Percentiles rank a stretch among this genome's conserved stretches.
Evolutionary conservation across 2,329 filamentous ascomycete genomes (phyloP).

Genomic region (Fusarium setosum): DNA sequence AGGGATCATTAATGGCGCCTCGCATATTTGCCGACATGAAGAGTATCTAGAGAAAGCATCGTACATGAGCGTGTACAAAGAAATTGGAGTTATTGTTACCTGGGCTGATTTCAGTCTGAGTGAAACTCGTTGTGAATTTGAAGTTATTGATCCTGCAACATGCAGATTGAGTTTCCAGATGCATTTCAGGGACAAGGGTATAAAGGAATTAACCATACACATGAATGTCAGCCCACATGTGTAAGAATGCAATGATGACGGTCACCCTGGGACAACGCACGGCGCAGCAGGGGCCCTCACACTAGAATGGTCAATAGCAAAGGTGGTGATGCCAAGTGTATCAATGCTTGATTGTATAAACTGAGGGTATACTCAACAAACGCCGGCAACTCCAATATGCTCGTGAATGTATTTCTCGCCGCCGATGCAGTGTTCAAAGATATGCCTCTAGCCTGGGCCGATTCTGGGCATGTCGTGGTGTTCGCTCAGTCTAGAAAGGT

Average conservation of each 20-base stretch:
- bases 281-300: background rate
- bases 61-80: conserved; percentile 33
- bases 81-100: conserved; percentile 13
- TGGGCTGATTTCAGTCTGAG: background rate
- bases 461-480: conserved; percentile 95
- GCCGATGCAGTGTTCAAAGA: background rate
- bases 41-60: conserved; percentile 37
- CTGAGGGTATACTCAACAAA: conserved; percentile 41
- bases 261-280: background rate
- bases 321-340: background rate
- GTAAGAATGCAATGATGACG: background rate
- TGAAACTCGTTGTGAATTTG: background rate
- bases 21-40: conserved; percentile 32
- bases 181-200: background rate
- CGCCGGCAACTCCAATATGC: conserved; percentile 38
- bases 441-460: conserved; percentile 62
- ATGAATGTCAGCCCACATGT: background rate
- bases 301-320: background rate
- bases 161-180: background rate
- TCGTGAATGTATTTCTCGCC: background rate
- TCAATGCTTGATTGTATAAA: background rate
- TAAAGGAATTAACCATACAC: background rate
- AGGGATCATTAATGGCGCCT: conserved; percentile 32
- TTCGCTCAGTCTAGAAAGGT: conserved; percentile 90
- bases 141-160: background rate